Evolutionary conservation across 345 rosid species (phyloP).

Genomic region (Barbarea vulgaris): DNA sequence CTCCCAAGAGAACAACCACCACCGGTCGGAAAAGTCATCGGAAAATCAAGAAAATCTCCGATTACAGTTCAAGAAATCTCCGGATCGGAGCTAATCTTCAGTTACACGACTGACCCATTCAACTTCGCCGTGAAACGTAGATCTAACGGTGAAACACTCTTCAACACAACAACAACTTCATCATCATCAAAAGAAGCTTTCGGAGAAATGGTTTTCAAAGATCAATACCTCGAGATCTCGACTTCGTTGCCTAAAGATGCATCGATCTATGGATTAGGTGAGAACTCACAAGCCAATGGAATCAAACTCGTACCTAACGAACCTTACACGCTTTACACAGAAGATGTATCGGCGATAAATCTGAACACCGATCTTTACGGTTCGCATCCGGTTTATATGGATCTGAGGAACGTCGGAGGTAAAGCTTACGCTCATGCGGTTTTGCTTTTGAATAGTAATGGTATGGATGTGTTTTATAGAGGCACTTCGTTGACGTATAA

Average conservation of each 20-base stretch:
- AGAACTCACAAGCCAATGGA: slow-evolving; percentile 93
- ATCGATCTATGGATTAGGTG: slow-evolving; percentile 88
- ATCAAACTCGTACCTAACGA: slow-evolving; percentile 88
- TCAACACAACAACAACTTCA: too few species aligned
- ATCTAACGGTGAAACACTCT: slow-evolving; percentile 77
- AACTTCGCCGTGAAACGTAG: slow-evolving; percentile 81
- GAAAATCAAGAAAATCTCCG: slow-evolving; percentile 56
- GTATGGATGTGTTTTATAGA: slow-evolving; percentile 91
- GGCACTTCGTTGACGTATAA: slow-evolving; percentile 89
- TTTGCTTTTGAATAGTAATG: slow-evolving; percentile 85
- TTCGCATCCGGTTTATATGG: slow-evolving; percentile 94
- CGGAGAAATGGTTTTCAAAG: slow-evolving; percentile 80
- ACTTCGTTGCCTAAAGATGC: slow-evolving; percentile 82
- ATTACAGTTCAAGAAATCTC: slow-evolving; percentile 55
- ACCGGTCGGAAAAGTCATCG: slow-evolving; percentile 47
- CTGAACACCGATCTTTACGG: slow-evolving; percentile 92
- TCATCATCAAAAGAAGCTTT: slow-evolving; percentile 24
- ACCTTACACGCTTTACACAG: slow-evolving; percentile 90
- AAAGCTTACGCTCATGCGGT: slow-evolving; percentile 72
- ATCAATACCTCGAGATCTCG: slow-evolving; percentile 94
- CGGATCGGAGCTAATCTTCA: slow-evolving; percentile 64
- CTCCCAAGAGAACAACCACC: slow-evolving; percentile 80
- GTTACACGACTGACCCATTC: slow-evolving; percentile 78
- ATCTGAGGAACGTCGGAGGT: slow-evolving; percentile 82
- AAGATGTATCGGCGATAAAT: slow-evolving; percentile 79